These are phyloP conservation scores for Candida cerambycidarum DNA, from an alignment of 805 yeast genomes.

Conservation along the genomic window DNA sequence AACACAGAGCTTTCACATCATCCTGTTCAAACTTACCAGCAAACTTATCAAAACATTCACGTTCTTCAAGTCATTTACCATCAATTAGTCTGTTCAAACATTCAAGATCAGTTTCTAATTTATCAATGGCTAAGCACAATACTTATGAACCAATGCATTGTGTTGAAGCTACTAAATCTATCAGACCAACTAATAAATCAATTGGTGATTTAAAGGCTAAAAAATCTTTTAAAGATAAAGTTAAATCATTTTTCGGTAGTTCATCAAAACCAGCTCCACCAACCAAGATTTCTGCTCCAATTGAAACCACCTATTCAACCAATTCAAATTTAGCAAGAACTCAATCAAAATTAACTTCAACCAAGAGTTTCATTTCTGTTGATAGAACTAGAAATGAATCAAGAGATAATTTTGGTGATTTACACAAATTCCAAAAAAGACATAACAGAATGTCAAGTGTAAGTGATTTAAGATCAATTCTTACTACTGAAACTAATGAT, in stretches of 20 bases:
- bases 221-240: slow-evolving; percentile 16
- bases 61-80: slow-evolving; percentile 7
- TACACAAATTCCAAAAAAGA: slow-evolving; percentile 5
- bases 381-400: slow-evolving; percentile 16
- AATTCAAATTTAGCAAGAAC: slow-evolving; percentile 7
- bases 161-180: slow-evolving; percentile 9
- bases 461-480: slow-evolving; percentile 15
- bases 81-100: slow-evolving; percentile 11
- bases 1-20: slow-evolving; percentile 11
- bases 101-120: slow-evolving; percentile 16
- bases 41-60: background rate
- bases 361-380: slow-evolving; percentile 14
- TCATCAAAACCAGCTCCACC: background rate
- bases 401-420: slow-evolving; percentile 8
- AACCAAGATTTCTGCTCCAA: slow-evolving; percentile 13
- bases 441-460: slow-evolving; percentile 13
- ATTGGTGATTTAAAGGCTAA: slow-evolving; percentile 12
- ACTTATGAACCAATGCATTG: slow-evolving; percentile 16
- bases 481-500: slow-evolving; percentile 13
- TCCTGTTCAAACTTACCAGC: slow-evolving; percentile 14
- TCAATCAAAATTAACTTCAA: slow-evolving; percentile 7
- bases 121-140: slow-evolving; percentile 16
- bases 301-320: slow-evolving; percentile 16
- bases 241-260: slow-evolving; percentile 14
- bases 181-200: slow-evolving; percentile 12